Evolutionary conservation across 805 yeast genomes (phyloP).

Genomic region (Isabelozyma gotoi): DNA sequence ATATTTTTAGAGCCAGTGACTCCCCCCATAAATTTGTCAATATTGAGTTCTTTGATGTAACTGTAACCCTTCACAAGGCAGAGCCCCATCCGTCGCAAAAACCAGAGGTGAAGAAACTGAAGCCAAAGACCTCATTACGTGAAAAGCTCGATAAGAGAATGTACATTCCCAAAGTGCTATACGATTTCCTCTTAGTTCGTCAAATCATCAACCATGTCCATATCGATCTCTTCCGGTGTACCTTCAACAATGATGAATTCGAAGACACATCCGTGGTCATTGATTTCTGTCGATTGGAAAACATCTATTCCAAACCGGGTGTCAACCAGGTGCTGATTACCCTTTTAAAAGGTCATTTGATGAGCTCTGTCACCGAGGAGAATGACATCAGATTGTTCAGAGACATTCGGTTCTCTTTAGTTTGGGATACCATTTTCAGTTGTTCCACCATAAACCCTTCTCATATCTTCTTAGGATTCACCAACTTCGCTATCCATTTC

Average conservation of each 20-base stretch:
- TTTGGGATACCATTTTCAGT: slow-evolving; percentile 18
- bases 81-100: neutral
- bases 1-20: slow-evolving; percentile 18
- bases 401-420: slow-evolving; percentile 21
- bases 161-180: slow-evolving; percentile 15
- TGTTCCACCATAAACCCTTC: slow-evolving; percentile 8
- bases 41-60: slow-evolving; percentile 23
- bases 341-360: slow-evolving; percentile 16
- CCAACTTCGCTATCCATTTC: slow-evolving; percentile 12
- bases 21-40: slow-evolving; percentile 26
- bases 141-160: slow-evolving; percentile 1
- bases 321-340: slow-evolving; percentile 13
- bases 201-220: slow-evolving; percentile 23
- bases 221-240: slow-evolving; percentile 19
- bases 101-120: no score
- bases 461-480: slow-evolving; percentile 9
- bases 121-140: neutral
- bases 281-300: slow-evolving; percentile 23
- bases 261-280: slow-evolving; percentile 13
- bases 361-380: slow-evolving; percentile 8
- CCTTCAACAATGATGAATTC: slow-evolving; percentile 8
- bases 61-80: neutral
- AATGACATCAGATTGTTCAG: slow-evolving; percentile 18
- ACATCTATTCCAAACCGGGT: slow-evolving; percentile 11
- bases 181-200: slow-evolving; percentile 16